Evolutionary conservation across 495 filamentous ascomycete species (phyloP), one percentile per base, ranked within the genome.

Genomic region (Penicillium goetzii): DNA sequence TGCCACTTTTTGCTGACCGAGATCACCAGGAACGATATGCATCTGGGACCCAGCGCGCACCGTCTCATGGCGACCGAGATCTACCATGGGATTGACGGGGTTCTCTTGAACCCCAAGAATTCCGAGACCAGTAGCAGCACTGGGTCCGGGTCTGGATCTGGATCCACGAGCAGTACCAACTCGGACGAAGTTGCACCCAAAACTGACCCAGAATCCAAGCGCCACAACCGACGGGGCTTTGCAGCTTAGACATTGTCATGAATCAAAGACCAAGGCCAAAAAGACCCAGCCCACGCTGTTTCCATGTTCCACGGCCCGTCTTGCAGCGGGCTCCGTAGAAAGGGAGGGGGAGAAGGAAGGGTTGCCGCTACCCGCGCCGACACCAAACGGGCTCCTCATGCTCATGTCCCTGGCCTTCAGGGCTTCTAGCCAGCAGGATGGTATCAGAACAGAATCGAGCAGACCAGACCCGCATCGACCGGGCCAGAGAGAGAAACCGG

Each of bases 11-110:
- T 54, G 32, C 61, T 68, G 53, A 52, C 55, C 49, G 47, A 15
- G 21, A 38, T 2, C 6, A 41, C 25, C 70, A 85, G 84, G 83
- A 78, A 85, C 65, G 78, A 84, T 21, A 81, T 84, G 74, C 76
- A 80, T 63, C 67, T 84, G 64, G 83, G 83, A 11, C 73, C 81
- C 23, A 76, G 74, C 15, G 80, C 78, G 54, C 81, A 84, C 62
- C 73, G 78, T 54, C 75, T 85, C 54, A 73, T 85, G 71, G 80
- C 76, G 30, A 69, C 71, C 50, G 83, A 77, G 45, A 70, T 84
- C 14, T 77, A 82, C 61, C 71, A 76, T 60, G 80, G 76, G 21
- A 79, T 83, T 60, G 70, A 79, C 40, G 72, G 72, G 28, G 68
- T 75, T 50, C 70, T 76, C 63, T 62, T 79, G 53, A 71, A 70